These are phyloP conservation scores for grape (Vitis vinifera) DNA, from an alignment of 164 flowering plant genomes.

Conservation along the genomic window DNA sequence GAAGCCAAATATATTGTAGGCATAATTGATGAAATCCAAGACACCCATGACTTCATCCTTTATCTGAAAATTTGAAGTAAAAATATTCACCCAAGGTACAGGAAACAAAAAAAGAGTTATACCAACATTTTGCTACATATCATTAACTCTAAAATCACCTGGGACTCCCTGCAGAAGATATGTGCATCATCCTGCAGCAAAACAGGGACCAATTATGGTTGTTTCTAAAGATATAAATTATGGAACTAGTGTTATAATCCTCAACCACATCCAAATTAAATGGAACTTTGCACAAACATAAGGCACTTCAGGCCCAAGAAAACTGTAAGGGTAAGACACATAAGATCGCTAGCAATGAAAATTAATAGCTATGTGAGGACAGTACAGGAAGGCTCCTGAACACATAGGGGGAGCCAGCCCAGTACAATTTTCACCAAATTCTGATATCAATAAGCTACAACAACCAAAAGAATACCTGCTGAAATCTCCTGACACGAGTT, in stretches of 20 bases:
- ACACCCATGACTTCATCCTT: slow-evolving; percentile 90
- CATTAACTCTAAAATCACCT: slow-evolving; percentile 44
- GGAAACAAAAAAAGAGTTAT: neutral
- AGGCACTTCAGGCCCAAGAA: no score
- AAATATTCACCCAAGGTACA: neutral
- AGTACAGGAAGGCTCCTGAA: no score
- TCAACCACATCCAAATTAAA: no score
- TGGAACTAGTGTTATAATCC: neutral
- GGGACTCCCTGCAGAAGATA: slow-evolving; percentile 91
- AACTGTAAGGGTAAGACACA: no score
- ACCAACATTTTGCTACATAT: neutral
- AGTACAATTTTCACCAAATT: no score
- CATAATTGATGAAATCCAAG: slow-evolving; percentile 73
- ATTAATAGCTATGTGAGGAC: no score
- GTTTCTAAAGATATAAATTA: slow-evolving; percentile 4
- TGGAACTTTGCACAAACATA: no score
- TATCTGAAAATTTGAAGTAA: slow-evolving; percentile 43
- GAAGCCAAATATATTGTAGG: slow-evolving; percentile 81
- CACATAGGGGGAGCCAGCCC: no score
- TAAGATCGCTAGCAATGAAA: no score
- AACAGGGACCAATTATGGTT: neutral
- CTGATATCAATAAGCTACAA: no score
- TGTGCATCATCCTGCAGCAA: slow-evolving; percentile 97
- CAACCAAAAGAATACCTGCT: slow-evolving; percentile 62
- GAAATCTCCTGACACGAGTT: slow-evolving; percentile 97